Base-by-base conservation (phyloP, 2,329 filamentous ascomycete genomes). In the Huntiella abstrusa region DNA sequence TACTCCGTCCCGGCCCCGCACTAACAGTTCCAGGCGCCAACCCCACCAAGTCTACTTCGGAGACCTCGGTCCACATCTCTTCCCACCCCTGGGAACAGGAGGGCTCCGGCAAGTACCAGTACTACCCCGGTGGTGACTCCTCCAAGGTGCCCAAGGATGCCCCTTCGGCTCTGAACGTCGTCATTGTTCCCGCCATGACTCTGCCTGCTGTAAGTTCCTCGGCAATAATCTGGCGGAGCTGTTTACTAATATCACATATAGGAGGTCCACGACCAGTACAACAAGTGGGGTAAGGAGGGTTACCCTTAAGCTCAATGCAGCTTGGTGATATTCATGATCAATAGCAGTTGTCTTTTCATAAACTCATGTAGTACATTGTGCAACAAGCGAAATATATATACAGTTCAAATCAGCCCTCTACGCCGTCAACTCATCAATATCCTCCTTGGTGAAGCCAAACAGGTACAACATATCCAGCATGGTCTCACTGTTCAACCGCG, bases 201-300 rank as follows among this genome's bases (percentile, higher is more conserved):
- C 71, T 96, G 55, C 87, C 91, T 60, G 86, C 81, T 79, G 83
- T 86, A 69, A 53, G 70, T 57, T 34, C 32, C 15, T 3, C 28
- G 32, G 36, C 4, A 19, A 36, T 4, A 5, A 37, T 38, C 15
- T 36, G 8, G 10, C 12, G 15, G 12, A 36, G 43, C 11, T 13
- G 8, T n/a, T 19, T n/a, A 34, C 13, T 43, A 13, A 46, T n/a
- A 3, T 12, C 17, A 10, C 12, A 4, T 35, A 49, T 57, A 92
- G 84, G 73, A 80, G 58, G 76, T 95, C 53, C 91, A 98, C 69
- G 91, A 98, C 57, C 82, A 81, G 69, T 96, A 81, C 77, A 98
- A 98, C 83, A 98, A 98, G 74, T 96, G 84, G 77, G 91, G 91
- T 65, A 96, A 96, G 77, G 91, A 96, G 55, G 87, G 85, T 56